Base-by-base conservation (phyloP, 441 rosid species). In the Jatropha multifida region DNA sequence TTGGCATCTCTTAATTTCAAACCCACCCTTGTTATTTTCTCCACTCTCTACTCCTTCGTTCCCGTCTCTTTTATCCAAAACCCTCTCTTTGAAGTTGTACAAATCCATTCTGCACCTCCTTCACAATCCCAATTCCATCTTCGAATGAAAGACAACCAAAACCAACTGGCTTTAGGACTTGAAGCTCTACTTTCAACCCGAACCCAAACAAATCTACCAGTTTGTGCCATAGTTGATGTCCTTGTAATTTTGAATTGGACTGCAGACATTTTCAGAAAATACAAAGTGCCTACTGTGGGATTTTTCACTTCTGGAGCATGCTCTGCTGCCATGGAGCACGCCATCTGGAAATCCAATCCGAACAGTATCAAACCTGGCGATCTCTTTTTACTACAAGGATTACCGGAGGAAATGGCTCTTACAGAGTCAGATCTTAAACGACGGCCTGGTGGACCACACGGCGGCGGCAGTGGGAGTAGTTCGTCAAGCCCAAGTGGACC, bases 241-340 rank as follows among this genome's bases (percentile, higher is more conserved):
- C 11, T 23, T 6, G 14, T 74, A 66, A 42, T 76, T 73, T 59
- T 73, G 74, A 14, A 69, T 38, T 73, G 74, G 82, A 63, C 84
- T 1, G 72, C 23, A 44, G 80, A 75, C 15, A 76, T 70, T 2
- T 76, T 77, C 76, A 0, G 60, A 17, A 69, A 67, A 58, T 78
- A 59, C 0, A 37, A 70, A 3, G 65, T 83, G 37, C 75, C 83
- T n/a, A 78, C 65, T 0, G 55, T 74, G 27, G 77, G 70, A 0
- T 81, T 83, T 67, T 76, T 76, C 77, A 81, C 86, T 4, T 83
- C 84, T 12, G 77, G 86, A 8, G 86, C 86, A 0, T 81, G 80
- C 74, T 81, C 79, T 13, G 84, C 86, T 4, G 79, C 84, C 4
- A 27, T 74, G 75, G 79, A 83, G 77, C 67, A 76, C 20, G 81